Evolutionary conservation across 805 yeast species (phyloP).

Genomic region (Nakazawaea anatomiae): DNA sequence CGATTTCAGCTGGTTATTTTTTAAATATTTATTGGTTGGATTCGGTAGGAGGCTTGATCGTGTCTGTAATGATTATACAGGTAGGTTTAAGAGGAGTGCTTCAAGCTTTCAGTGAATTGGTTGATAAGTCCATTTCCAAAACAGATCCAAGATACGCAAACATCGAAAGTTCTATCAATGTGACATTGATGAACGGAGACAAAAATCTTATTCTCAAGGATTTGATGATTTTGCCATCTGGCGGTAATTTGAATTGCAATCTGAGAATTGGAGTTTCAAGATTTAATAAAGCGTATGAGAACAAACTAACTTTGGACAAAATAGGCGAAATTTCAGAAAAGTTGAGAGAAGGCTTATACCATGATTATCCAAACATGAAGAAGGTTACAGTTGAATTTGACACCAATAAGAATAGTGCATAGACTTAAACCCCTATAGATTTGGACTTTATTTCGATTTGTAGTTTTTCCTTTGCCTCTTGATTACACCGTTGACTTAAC

Average conservation of each 20-base stretch:
- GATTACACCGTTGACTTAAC: too few species aligned
- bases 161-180: slow-evolving; percentile 30
- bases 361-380: slow-evolving; percentile 28
- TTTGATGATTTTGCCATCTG: slow-evolving; percentile 44
- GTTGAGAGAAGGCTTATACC: slow-evolving; percentile 23
- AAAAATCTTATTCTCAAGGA: slow-evolving; percentile 27
- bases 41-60: slow-evolving; percentile 86
- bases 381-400: slow-evolving; percentile 26
- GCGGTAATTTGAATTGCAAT: slow-evolving; percentile 44
- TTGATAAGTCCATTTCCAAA: slow-evolving; percentile 62
- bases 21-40: slow-evolving; percentile 80
- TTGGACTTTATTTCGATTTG: too few species aligned
- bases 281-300: slow-evolving; percentile 23
- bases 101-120: slow-evolving; percentile 65
- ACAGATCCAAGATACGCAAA: slow-evolving; percentile 42
- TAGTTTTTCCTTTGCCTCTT: too few species aligned
- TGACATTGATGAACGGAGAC: slow-evolving; percentile 25
- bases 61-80: slow-evolving; percentile 71
- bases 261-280: slow-evolving; percentile 23
- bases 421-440: neutral
- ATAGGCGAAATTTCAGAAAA: slow-evolving; percentile 24
- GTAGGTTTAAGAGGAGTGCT: slow-evolving; percentile 79
- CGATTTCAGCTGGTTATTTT: slow-evolving; percentile 81
- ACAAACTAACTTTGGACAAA: slow-evolving; percentile 23
- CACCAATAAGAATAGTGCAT: neutral